A percentile compares a stretch with the other conserved stretches of the same genome.
phyloP scores from a whole-genome alignment of 2,329 filamentous ascomycete species.

The Ramichloridium luteum region DNA sequence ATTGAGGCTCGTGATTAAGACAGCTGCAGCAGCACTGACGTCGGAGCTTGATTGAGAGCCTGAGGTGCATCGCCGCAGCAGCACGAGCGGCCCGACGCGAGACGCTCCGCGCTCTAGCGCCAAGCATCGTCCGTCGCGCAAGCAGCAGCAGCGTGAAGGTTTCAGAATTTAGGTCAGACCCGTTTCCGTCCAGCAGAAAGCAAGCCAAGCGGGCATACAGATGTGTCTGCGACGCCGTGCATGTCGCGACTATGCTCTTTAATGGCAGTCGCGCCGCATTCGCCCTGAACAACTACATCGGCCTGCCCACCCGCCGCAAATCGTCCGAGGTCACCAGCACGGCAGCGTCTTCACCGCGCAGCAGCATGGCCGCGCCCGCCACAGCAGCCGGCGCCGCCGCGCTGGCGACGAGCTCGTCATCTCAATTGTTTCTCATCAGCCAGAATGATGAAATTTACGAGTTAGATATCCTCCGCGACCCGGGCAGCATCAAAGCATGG shows the following conservation, averaged over 20 bases:
- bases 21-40: no score
- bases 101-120: no score
- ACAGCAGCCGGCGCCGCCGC: constrained; percentile 8
- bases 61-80: constrained; percentile 6
- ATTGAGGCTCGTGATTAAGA: no score
- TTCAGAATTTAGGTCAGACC: no score
- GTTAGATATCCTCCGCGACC: constrained; percentile 81
- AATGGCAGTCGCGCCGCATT: constrained; percentile 1
- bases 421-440: constrained; percentile 41
- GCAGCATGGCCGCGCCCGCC: constrained; percentile 5
- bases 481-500: constrained; percentile 83
- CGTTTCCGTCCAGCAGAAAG: no score
- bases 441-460: constrained; percentile 93
- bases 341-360: constrained; percentile 6
- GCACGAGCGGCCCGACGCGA: no score
- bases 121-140: no score
- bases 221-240: no score
- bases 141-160: no score
- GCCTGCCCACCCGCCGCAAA: constrained; percentile 13
- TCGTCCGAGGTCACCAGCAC: constrained; percentile 5
- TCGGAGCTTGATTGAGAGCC: constrained; percentile 4
- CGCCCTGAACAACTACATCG: constrained; percentile 2
- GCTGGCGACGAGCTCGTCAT: constrained; percentile 8
- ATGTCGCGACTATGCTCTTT: neutral
- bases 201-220: no score